Evolutionary conservation across 108 stramenopile species (phyloP).

Genomic region (Fistulifera pelliculosa): DNA sequence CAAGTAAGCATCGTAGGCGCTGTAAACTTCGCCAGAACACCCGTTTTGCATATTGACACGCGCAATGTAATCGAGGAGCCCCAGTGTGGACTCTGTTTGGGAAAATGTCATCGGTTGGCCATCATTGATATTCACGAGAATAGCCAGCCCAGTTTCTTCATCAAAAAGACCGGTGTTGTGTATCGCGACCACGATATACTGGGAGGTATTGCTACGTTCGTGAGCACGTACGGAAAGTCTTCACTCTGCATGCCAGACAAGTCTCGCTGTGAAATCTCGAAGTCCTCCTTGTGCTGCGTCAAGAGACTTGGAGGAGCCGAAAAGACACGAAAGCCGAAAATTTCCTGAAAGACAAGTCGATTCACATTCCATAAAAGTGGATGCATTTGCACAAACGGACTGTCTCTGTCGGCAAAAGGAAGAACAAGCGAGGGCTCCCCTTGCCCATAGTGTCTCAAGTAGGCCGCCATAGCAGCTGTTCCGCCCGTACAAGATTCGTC

Average conservation of each 20-base stretch:
- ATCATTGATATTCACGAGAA: slow-evolving; percentile 8
- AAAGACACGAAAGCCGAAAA: slow-evolving; percentile 11
- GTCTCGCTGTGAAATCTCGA: slow-evolving; percentile 9
- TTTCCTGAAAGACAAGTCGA: slow-evolving; percentile 9
- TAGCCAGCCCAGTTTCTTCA: slow-evolving; percentile 12
- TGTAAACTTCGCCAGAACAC: not conserved
- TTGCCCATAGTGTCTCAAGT: not conserved
- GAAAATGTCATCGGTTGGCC: not conserved
- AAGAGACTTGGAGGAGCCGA: slow-evolving; percentile 13
- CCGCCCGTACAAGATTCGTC: slow-evolving; percentile 6
- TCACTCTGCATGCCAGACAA: slow-evolving; percentile 11
- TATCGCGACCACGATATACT: slow-evolving; percentile 18
- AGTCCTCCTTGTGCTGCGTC: slow-evolving; percentile 12
- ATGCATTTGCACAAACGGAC: slow-evolving; percentile 24
- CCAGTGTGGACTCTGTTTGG: slow-evolving; percentile 12
- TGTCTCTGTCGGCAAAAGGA: not conserved
- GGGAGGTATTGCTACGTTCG: slow-evolving; percentile 16
- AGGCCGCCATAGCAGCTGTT: slow-evolving; percentile 2
- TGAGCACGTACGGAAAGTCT: slow-evolving; percentile 16
- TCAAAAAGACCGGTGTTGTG: slow-evolving; percentile 12
- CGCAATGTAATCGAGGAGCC: slow-evolving; percentile 11
- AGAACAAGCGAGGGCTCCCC: slow-evolving; percentile 6
- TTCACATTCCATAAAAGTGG: slow-evolving; percentile 20
- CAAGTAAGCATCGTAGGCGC: not conserved
- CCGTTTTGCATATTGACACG: slow-evolving; percentile 13